These are phyloP conservation scores for Aspergillus oerlinghausenensis DNA, from an alignment of 2,329 filamentous ascomycete species.

Conservation along the genomic window DNA sequence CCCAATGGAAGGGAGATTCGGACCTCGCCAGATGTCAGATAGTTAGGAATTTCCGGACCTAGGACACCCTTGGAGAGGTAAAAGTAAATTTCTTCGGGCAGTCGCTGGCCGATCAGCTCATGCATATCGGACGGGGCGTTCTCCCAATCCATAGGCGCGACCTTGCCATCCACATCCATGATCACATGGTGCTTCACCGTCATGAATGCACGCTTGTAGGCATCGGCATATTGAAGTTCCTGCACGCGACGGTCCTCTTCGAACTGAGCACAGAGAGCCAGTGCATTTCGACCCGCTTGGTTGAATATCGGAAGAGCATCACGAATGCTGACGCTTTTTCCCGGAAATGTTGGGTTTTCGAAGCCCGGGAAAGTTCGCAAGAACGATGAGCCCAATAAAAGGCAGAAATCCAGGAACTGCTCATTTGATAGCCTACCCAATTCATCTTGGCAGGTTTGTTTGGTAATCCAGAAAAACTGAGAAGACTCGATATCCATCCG, in stretches of 20 bases:
- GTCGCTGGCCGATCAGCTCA: constrained; percentile 81
- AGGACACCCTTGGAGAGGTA: constrained; percentile 83
- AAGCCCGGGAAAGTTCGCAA: constrained; percentile 75
- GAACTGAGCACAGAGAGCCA: constrained; percentile 69
- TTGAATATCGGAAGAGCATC: constrained; percentile 76
- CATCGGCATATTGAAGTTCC: constrained; percentile 73
- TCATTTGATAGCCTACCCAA: constrained; percentile 62
- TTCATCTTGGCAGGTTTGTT: constrained; percentile 65
- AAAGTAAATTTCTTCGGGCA: constrained; percentile 85
- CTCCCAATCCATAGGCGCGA: constrained; percentile 69
- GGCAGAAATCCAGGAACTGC: constrained; percentile 75
- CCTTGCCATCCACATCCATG: constrained; percentile 69
- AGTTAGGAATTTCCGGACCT: constrained; percentile 72
- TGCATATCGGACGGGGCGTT: constrained; percentile 77
- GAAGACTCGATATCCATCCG: constrained; percentile 52
- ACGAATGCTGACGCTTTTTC: constrained; percentile 57
- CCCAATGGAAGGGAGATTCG: constrained; percentile 80
- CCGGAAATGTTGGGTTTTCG: constrained; percentile 55
- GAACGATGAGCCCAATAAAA: constrained; percentile 79
- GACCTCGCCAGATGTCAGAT: constrained; percentile 75
- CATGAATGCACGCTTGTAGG: constrained; percentile 80
- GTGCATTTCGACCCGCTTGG: constrained; percentile 61
- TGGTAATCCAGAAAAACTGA: constrained; percentile 60
- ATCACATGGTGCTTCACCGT: constrained; percentile 83
- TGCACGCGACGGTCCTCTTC: constrained; percentile 71